Conservation (phyloP, 208 protist genomes). For the Tritrichomonas foetus region DNA sequence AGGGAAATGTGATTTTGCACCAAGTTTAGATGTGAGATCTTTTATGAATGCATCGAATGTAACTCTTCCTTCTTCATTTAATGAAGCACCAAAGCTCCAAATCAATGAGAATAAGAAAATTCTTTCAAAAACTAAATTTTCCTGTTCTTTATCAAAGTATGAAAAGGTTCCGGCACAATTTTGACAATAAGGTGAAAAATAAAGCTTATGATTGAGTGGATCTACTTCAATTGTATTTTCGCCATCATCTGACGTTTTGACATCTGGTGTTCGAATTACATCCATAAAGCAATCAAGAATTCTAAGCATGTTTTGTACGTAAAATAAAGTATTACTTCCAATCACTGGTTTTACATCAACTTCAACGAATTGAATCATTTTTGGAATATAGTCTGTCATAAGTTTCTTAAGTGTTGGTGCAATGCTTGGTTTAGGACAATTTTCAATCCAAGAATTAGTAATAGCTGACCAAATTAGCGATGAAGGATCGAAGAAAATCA, state of each 20-base stretch:
- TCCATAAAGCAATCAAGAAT: not conserved
- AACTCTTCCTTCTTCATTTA: conserved; percentile 72
- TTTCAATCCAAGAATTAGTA: conserved; percentile 75
- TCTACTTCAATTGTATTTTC: not conserved
- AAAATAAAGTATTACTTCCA: not conserved
- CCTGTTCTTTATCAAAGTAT: conserved; percentile 56
- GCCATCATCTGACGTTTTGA: not conserved
- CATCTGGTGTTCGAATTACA: not conserved
- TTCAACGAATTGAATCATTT: not conserved
- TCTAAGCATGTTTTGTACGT: not conserved
- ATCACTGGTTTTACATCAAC: not conserved
- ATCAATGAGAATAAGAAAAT: conserved; percentile 76
- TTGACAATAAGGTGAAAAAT: not conserved
- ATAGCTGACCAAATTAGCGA: conserved; percentile 74
- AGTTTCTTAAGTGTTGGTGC: not conserved
- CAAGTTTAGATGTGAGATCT: conserved; percentile 71
- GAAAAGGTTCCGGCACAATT: not conserved
- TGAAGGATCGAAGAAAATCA: conserved; percentile 86
- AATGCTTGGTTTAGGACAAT: not conserved
- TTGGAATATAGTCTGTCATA: not conserved
- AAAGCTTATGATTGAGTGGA: not conserved
- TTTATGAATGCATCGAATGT: conserved; percentile 66
- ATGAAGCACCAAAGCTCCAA: conserved; percentile 86
- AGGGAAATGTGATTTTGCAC: conserved; percentile 67
- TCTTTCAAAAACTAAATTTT: conserved; percentile 60